A percentile compares a stretch with the other conserved stretches of the same genome.
Evolutionary conservation across 1,284 basidiomycete species (phyloP).

Genomic region (Ganoderma leucocontextum): DNA sequence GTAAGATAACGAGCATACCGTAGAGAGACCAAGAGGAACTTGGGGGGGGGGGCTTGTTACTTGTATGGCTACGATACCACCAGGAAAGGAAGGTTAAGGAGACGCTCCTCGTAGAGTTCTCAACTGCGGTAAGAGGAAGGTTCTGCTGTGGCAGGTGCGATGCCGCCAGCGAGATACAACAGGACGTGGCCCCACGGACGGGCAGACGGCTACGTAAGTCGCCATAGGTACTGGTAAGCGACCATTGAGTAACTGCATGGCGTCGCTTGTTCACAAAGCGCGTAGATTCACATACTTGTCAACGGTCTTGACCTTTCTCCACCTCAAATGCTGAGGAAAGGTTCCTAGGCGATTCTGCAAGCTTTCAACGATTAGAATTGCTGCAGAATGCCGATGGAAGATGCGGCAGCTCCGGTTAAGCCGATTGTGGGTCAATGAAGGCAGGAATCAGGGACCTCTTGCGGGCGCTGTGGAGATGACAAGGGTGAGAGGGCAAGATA

Average conservation of each 20-base stretch:
- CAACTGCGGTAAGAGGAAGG: not conserved
- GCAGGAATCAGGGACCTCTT: not conserved
- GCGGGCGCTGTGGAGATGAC: not conserved
- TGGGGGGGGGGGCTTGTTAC: not conserved
- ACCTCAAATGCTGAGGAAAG: not conserved
- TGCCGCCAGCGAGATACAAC: not conserved
- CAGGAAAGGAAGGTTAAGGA: not conserved
- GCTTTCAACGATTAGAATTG: not conserved
- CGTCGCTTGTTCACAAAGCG: not conserved
- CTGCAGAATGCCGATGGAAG: not conserved
- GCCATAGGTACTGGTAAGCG: not conserved
- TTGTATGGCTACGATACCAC: not conserved
- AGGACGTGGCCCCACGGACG: not conserved
- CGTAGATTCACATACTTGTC: not conserved
- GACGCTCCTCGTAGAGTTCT: not conserved
- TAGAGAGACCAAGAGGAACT: not conserved
- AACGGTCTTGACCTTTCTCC: not conserved
- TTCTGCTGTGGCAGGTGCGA: not conserved
- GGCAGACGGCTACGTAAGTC: not conserved
- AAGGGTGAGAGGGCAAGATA: not conserved
- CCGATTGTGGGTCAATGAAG: too few species aligned
- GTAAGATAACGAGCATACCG: not conserved
- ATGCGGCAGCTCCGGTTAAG: not conserved
- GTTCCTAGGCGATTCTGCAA: not conserved
- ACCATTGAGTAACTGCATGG: not conserved